These are phyloP conservation scores for Pythium guiyangense DNA, from an alignment of 352 stramenopile species.

Conservation along the genomic window DNA sequence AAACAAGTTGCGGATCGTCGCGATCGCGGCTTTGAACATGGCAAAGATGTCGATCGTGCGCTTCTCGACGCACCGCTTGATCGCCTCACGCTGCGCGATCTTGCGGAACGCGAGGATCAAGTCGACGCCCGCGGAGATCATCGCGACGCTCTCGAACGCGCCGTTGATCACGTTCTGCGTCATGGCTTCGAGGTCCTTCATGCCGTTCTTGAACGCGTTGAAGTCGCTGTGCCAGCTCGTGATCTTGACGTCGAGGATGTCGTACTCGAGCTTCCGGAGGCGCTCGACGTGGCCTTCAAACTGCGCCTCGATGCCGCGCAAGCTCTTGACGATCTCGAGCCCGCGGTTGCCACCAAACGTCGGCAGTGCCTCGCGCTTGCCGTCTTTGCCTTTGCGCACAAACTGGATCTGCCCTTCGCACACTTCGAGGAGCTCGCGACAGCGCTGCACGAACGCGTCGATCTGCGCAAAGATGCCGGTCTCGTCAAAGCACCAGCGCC, in stretches of 20 bases:
- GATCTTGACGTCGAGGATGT: slow-evolving; percentile 94
- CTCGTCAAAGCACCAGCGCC: slow-evolving; percentile 91
- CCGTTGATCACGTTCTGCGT: slow-evolving; percentile 95
- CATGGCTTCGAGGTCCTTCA: slow-evolving; percentile 96
- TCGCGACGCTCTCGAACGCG: slow-evolving; percentile 91
- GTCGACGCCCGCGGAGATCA: slow-evolving; percentile 84
- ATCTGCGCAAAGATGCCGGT: slow-evolving; percentile 95
- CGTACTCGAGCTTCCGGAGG: slow-evolving; percentile 89
- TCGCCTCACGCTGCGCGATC: slow-evolving; percentile 90
- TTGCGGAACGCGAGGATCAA: slow-evolving; percentile 92
- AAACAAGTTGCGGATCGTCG: slow-evolving; percentile 86
- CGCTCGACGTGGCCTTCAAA: slow-evolving; percentile 91
- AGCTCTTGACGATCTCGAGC: slow-evolving; percentile 89
- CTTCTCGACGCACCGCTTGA: slow-evolving; percentile 94
- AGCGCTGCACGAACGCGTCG: slow-evolving; percentile 95
- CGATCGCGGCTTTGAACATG: slow-evolving; percentile 84
- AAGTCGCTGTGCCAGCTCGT: slow-evolving; percentile 95
- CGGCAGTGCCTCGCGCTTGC: slow-evolving; percentile 66
- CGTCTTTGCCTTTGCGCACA: slow-evolving; percentile 75
- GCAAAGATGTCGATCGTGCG: slow-evolving; percentile 90
- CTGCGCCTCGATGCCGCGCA: slow-evolving; percentile 90
- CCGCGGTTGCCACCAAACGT: slow-evolving; percentile 91
- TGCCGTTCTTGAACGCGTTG: slow-evolving; percentile 93
- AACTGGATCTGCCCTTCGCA: slow-evolving; percentile 96
- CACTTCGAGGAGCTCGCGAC: slow-evolving; percentile 92